Percentiles rank a stretch among this genome's conserved stretches.
phyloP scores from a whole-genome alignment of 306 rosid genomes.

The Glycine soja region DNA sequence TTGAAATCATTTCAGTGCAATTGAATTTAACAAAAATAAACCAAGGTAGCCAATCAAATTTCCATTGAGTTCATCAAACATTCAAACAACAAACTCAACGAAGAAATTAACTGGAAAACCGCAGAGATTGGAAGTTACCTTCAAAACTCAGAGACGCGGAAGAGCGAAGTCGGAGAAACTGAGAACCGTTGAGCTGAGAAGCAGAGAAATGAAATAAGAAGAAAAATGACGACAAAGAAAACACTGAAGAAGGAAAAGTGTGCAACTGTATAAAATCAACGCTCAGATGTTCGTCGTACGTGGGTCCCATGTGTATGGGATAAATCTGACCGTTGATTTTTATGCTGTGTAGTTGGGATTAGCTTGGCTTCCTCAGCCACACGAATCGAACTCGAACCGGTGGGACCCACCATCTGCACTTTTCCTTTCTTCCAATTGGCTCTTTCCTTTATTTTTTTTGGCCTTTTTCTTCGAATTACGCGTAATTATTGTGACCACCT shows the following conservation, averaged over 20 bases:
- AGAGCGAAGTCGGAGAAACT: conserved; percentile 9
- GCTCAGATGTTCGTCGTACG: neutral
- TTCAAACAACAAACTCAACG: neutral
- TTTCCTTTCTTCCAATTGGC: conserved; percentile 42
- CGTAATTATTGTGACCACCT: conserved; percentile 45
- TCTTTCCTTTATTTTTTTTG: neutral
- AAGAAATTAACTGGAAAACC: conserved; percentile 3
- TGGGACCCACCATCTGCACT: conserved; percentile 54
- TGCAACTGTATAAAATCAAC: conserved; percentile 17
- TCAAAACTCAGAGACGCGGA: neutral
- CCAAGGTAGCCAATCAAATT: conserved; percentile 15
- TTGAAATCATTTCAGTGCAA: neutral
- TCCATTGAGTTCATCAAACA: conserved; percentile 31
- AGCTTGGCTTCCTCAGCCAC: conserved; percentile 44
- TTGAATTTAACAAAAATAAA: conserved; percentile 9
- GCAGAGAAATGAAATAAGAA: neutral
- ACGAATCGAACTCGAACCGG: conserved; percentile 21
- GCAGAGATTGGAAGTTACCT: neutral
- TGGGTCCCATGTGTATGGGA: neutral
- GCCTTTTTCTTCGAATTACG: conserved; percentile 38
- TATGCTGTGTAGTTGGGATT: neutral
- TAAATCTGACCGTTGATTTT: conserved; percentile 18
- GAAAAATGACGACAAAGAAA: neutral
- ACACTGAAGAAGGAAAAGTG: neutral
- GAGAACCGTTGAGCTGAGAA: neutral